Evolutionary conservation across 352 stramenopile species (phyloP), one percentile per base, ranked within the genome.

Genomic region (Phytophthora constricta): DNA sequence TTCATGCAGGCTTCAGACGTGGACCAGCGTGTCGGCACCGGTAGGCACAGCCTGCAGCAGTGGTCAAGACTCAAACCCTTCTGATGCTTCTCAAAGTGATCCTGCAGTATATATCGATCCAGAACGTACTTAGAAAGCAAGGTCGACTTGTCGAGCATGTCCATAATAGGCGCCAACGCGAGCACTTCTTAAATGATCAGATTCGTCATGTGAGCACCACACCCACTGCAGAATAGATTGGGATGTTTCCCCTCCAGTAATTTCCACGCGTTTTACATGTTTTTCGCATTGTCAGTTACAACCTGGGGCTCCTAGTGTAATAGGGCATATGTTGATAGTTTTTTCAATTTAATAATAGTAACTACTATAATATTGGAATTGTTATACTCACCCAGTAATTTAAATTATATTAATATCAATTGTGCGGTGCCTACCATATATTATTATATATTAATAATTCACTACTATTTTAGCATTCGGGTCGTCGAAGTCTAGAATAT

Each of bases 11-110:
- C 19, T 4, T 49, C 46, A 49, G 37, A 47, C 1, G 63, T 48
- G 22, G 62, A 71, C 56, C 63, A 71, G 0, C 63, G 31, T 1
- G 56, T 62, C n/a, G 27, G 9, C 0, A 71, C 56, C 1, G 50
- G 49, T 1, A 64, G 25, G 3, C 27, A 27, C 5, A 57, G 57
- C 14, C 43, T 27, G 4, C 57, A 45, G 4, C 46, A 28, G 9
- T 28, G 11, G 9, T 57, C 46, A 17, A 3, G n/a, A 19, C 41
- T 57, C 3, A 57, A 2, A 26, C 2, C 27, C 20, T 64, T 64
- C 23, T 74, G 53, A 1, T 54, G 34, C 9, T 47, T 20, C 1
- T 39, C 19, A 33, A 69, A 73, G 2, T 56, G 41, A 23, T 65
- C 46, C 4, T 61, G 31, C 14, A 65, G 41, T 1, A 43, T 45